Conservation (phyloP, 352 stramenopile species). For the Phytophthora parvispora region DNA sequence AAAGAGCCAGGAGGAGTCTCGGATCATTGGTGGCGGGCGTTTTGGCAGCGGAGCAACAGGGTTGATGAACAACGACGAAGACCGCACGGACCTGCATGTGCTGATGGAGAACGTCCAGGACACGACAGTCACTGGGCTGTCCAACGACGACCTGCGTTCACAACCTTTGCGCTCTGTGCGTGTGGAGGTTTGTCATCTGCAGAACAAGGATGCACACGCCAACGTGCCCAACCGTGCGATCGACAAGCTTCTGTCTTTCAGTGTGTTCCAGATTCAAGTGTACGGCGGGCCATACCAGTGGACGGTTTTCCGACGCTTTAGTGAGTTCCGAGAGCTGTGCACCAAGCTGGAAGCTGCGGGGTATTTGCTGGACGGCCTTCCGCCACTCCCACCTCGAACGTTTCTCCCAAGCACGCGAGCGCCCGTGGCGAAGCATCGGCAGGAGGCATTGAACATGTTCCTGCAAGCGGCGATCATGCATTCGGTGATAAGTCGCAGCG, state of each 20-base stretch:
- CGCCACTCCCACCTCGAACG: slow-evolving; percentile 71
- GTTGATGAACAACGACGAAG: slow-evolving; percentile 58
- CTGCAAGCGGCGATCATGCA: slow-evolving; percentile 89
- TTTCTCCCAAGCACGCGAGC: slow-evolving; percentile 80
- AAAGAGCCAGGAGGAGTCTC: slow-evolving; percentile 80
- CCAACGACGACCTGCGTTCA: slow-evolving; percentile 70
- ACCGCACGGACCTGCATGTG: slow-evolving; percentile 78
- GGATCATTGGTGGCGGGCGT: slow-evolving; percentile 30
- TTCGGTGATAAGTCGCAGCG: slow-evolving; percentile 75
- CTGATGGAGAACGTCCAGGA: slow-evolving; percentile 89
- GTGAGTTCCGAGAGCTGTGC: slow-evolving; percentile 79
- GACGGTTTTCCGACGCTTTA: slow-evolving; percentile 89
- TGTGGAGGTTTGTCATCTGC: slow-evolving; percentile 86
- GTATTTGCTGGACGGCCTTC: slow-evolving; percentile 63
- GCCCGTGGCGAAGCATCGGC: slow-evolving; percentile 74
- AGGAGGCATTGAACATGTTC: slow-evolving; percentile 84
- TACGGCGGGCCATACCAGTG: slow-evolving; percentile 89
- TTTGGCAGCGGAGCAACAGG: slow-evolving; percentile 14
- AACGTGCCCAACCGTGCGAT: slow-evolving; percentile 78
- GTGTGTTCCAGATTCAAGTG: slow-evolving; percentile 86
- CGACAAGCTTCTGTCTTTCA: slow-evolving; percentile 85
- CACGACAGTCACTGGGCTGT: slow-evolving; percentile 80
- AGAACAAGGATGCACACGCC: slow-evolving; percentile 90
- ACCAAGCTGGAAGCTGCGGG: slow-evolving; percentile 55
- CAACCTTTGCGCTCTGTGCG: slow-evolving; percentile 85